phyloP scores from a whole-genome alignment of 2,329 filamentous ascomycete genomes.

The Apiospora phragmitis region DNA sequence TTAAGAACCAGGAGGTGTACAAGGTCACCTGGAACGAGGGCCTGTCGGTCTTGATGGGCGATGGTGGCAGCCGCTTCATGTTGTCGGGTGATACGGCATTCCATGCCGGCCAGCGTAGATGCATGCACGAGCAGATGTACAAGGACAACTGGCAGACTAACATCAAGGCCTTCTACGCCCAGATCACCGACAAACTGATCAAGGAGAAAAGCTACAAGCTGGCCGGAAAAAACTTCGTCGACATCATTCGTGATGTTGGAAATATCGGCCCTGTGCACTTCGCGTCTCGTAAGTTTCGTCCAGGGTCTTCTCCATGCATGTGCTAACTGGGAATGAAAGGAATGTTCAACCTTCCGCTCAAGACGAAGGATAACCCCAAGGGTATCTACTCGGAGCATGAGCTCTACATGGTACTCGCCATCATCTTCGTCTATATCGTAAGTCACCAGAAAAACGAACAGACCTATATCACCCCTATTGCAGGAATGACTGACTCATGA shows the following conservation, averaged over 20 bases:
- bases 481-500: neutral
- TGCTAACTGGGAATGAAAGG: neutral
- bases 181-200: slow-evolving; percentile 62
- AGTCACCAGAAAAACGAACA: neutral
- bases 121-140: slow-evolving; percentile 60
- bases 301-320: neutral
- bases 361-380: slow-evolving; percentile 59
- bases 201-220: slow-evolving; percentile 65
- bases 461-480: neutral
- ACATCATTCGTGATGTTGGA: slow-evolving; percentile 69
- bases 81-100: slow-evolving; percentile 51
- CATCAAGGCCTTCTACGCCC: slow-evolving; percentile 67
- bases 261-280: slow-evolving; percentile 68
- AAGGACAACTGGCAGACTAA: slow-evolving; percentile 61
- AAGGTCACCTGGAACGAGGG: slow-evolving; percentile 64
- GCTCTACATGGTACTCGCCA: slow-evolving; percentile 62
- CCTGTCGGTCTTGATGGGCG: slow-evolving; percentile 62
- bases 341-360: slow-evolving; percentile 66
- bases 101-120: slow-evolving; percentile 51
- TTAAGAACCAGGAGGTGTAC: slow-evolving; percentile 63
- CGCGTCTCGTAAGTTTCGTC: slow-evolving; percentile 45
- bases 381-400: slow-evolving; percentile 58
- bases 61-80: slow-evolving; percentile 55
- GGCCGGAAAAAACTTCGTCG: slow-evolving; percentile 62
- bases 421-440: slow-evolving; percentile 61